phyloP scores from a whole-genome alignment of 2,329 filamentous ascomycete species.

The Colletotrichum chrysophilum region DNA sequence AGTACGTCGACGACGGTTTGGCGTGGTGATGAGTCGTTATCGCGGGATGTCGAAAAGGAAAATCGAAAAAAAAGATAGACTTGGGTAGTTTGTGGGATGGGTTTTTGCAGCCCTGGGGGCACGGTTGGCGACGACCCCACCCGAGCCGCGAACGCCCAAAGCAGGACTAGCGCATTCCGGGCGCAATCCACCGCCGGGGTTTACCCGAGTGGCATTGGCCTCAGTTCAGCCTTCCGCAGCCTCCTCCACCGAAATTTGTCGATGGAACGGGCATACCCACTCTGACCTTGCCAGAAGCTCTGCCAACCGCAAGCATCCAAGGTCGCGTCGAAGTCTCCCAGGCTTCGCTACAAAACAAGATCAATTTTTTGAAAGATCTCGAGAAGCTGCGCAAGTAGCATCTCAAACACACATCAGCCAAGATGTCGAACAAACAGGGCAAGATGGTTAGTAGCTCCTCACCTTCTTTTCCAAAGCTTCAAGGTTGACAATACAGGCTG shows the following conservation, averaged over 20 bases:
- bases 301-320: conserved; percentile 39
- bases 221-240: conserved; percentile 41
- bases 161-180: neutral
- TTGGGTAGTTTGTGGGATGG: conserved; percentile 35
- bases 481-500: conserved; percentile 63
- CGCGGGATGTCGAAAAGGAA: neutral
- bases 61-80: neutral
- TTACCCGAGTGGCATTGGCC: conserved; percentile 1
- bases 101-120: conserved; percentile 42
- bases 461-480: conserved; percentile 43
- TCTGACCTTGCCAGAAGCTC: conserved; percentile 45
- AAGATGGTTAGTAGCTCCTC: conserved; percentile 85
- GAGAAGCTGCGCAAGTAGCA: conserved; percentile 36
- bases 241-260: conserved; percentile 49
- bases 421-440: conserved; percentile 91
- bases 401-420: conserved; percentile 41
- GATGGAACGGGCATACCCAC: conserved; percentile 33
- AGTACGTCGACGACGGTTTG: conserved; percentile 35
- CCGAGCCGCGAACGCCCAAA: neutral
- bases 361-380: conserved; percentile 49
- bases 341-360: conserved; percentile 38
- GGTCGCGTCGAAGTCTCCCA: conserved; percentile 42
- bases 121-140: conserved; percentile 28
- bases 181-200: neutral
- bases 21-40: conserved; percentile 27